Percentiles rank a stretch among this genome's conserved stretches.
Conservation (phyloP, 2,329 filamentous ascomycete genomes). For the Colletotrichum gigasporum region DNA sequence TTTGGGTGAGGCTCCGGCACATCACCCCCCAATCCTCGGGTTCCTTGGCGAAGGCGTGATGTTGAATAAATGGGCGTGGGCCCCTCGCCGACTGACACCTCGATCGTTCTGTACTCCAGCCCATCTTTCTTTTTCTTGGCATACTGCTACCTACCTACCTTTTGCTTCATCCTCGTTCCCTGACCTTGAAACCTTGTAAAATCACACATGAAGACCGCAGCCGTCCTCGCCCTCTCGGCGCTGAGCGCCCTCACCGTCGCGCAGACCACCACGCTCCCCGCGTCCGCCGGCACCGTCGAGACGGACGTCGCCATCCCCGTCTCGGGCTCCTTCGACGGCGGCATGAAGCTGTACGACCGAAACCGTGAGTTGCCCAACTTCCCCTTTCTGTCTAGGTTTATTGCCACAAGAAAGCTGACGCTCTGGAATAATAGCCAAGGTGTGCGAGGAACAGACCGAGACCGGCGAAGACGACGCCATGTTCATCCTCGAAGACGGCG, state of each 20-base stretch:
- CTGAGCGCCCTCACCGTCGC: constrained; percentile 21
- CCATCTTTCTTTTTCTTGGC: not conserved
- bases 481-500: constrained; percentile 61
- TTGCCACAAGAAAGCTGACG: not conserved
- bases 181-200: not conserved
- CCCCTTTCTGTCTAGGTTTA: not conserved
- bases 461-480: constrained; percentile 46
- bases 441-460: constrained; percentile 24
- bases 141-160: not conserved
- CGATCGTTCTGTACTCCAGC: too few relatives aligned
- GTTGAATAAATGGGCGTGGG: not conserved
- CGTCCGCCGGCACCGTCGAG: constrained; percentile 46
- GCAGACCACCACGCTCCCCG: constrained; percentile 42
- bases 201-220: constrained; percentile 28
- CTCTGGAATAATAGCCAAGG: not conserved
- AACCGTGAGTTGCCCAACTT: constrained; percentile 41
- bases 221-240: constrained; percentile 20
- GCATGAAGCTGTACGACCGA: constrained; percentile 58
- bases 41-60: too few relatives aligned
- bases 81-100: too few relatives aligned
- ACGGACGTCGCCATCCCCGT: constrained; percentile 51
- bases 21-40: not conserved
- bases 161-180: not conserved
- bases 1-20: constrained; percentile 15
- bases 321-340: constrained; percentile 53